phyloP scores from a whole-genome alignment of 768 basidiomycete species.

The Butyriboletus loyo region DNA sequence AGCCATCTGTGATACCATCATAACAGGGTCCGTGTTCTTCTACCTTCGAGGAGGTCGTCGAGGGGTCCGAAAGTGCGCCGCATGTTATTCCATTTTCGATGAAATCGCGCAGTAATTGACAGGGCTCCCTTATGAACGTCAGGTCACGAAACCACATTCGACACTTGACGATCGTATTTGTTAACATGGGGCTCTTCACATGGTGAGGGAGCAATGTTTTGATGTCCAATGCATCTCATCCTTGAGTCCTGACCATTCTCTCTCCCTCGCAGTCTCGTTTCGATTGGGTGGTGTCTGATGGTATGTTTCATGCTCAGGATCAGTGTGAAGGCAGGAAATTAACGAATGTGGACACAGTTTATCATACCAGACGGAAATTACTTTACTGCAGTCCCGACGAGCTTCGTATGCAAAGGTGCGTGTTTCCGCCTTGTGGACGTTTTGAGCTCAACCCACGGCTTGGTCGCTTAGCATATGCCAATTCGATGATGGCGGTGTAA shows the following conservation, averaged over 20 bases:
- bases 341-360: background rate
- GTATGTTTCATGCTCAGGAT: background rate
- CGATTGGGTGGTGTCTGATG: slow-evolving; percentile 9
- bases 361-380: background rate
- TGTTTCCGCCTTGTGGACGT: background rate
- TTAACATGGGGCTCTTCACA: slow-evolving; percentile 16
- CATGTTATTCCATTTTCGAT: background rate
- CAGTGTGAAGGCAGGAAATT: background rate
- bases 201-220: slow-evolving; percentile 1
- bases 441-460: background rate
- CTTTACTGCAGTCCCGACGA: background rate
- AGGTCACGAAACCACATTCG: slow-evolving; percentile 9
- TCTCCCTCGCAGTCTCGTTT: slow-evolving; percentile 1
- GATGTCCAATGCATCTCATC: background rate
- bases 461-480: slow-evolving; percentile 3
- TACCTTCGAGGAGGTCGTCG: slow-evolving; percentile 17
- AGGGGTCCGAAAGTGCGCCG: slow-evolving; percentile 5
- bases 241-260: background rate
- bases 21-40: slow-evolving; percentile 21
- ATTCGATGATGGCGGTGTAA: slow-evolving; percentile 17
- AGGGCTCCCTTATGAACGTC: background rate
- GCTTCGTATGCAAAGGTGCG: background rate
- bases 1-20: slow-evolving; percentile 12
- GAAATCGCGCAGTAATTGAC: background rate
- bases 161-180: slow-evolving; percentile 12